Conservation (phyloP, 2,329 filamentous ascomycete species). For the Fusarium torulosum region DNA sequence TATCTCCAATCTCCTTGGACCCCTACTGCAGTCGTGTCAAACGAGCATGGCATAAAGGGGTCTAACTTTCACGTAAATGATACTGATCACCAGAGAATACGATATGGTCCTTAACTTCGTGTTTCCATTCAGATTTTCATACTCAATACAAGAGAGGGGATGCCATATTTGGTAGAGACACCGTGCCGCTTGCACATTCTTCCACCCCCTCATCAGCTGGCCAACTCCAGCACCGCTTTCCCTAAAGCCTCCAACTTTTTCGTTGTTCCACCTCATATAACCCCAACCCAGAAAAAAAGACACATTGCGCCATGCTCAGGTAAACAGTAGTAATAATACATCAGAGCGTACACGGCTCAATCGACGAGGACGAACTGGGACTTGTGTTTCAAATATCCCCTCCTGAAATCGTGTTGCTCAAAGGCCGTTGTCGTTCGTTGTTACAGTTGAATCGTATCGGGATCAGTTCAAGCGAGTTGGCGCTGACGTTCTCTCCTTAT, state of each 20-base stretch:
- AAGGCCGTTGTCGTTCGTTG: slow-evolving; percentile 43
- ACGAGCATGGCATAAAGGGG: background rate
- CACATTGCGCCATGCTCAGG: slow-evolving; percentile 55
- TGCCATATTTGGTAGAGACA: slow-evolving; percentile 51
- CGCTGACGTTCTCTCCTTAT: slow-evolving; percentile 60
- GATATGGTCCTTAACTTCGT: slow-evolving; percentile 26
- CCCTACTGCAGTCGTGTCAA: background rate
- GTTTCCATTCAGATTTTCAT: slow-evolving; percentile 39
- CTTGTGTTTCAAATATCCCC: slow-evolving; percentile 20
- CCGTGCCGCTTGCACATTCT: slow-evolving; percentile 45
- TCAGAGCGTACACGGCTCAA: slow-evolving; percentile 48
- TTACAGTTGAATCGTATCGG: slow-evolving; percentile 42
- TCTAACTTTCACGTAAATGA: background rate
- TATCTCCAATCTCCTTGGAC: too few relatives aligned
- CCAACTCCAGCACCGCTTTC: slow-evolving; percentile 24
- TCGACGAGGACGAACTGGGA: slow-evolving; percentile 25
- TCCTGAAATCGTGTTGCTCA: slow-evolving; percentile 34
- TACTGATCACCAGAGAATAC: background rate
- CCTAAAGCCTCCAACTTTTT: slow-evolving; percentile 23
- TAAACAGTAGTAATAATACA: slow-evolving; percentile 48
- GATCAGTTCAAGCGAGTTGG: slow-evolving; percentile 45
- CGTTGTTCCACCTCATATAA: slow-evolving; percentile 22
- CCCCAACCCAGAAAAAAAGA: slow-evolving; percentile 45
- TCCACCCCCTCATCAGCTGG: slow-evolving; percentile 28
- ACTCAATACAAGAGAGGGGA: slow-evolving; percentile 57